Base-by-base conservation (phyloP, 257 asterid species). In the Leptodermis oblonga region DNA sequence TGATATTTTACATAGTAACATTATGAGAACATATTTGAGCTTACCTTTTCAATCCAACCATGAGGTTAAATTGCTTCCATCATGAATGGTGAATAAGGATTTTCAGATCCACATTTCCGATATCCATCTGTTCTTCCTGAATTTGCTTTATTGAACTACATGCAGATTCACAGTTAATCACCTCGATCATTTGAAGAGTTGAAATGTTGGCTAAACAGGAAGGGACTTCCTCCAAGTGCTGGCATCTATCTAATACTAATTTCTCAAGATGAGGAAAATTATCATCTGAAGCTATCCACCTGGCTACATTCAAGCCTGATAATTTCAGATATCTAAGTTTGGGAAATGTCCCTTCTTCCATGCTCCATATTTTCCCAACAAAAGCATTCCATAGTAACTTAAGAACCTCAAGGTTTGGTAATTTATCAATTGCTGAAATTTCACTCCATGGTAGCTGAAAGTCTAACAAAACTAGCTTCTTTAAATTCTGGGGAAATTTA, bases 371-470 rank as follows among this genome's bases (percentile, higher is more conserved):
- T 30, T 59, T 22, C 37, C 43, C 65, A 0, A 4, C 15, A 17
- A 5, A 31, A 30, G 65, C 23, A 10, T 33, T 8, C 4, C 5
- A 2, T 43, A 31, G 14, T 59, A 59, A 18, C 25, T 59, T 59
- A 14, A 59, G 26, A 59, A 59, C 28, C 43, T 37, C 37, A 12
- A 59, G 65, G 31, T 59, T 31, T 17, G 42, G 42, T 30, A 59
- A 43, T 33, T 18, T 31, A 31, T 31, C 25, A 7, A 59, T 31
- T 33, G 43, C 15, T 14, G 65, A 59, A 59, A 59, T 59, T 59
- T 59, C 43, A 30, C 65, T 31, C 65, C 65, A 59, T 13, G 65
- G 42, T 30, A 30, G 65, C 25, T 25, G 8, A n/a, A 59, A 59
- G 5, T 22, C 34, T 3, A 25, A 14, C 43, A 59, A 17, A 30